Percentiles rank a stretch among this genome's conserved stretches.
Conservation (phyloP, 495 filamentous ascomycete species). For the Jackrogersella minutella region DNA sequence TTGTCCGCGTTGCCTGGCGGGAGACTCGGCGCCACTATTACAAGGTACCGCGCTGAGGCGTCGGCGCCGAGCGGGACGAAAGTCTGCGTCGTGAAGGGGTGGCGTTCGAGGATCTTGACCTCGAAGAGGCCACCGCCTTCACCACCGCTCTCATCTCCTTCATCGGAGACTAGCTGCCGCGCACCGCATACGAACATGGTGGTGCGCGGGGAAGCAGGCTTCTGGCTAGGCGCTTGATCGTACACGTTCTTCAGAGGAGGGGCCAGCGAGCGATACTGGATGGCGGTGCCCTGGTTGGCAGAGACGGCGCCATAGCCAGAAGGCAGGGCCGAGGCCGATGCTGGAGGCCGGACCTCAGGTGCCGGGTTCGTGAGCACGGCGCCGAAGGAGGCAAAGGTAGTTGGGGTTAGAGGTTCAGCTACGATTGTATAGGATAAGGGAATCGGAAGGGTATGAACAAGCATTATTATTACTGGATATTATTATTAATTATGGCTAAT, state of each 20-base stretch:
- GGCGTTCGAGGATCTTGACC: constrained; percentile 83
- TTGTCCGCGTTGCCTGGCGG: constrained; percentile 48
- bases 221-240: constrained; percentile 67
- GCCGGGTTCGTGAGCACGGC: constrained; percentile 78
- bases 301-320: constrained; percentile 49
- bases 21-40: constrained; percentile 85
- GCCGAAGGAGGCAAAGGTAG: constrained; percentile 81
- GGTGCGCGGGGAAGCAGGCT: constrained; percentile 68
- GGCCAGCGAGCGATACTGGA: constrained; percentile 84
- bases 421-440: constrained; percentile 46
- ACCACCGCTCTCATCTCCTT: not conserved
- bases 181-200: constrained; percentile 92
- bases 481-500: constrained; percentile 8
- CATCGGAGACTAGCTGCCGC: constrained; percentile 49
- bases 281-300: constrained; percentile 86
- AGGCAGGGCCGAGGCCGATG: constrained; percentile 33
- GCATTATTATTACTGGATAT: constrained; percentile 35
- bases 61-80: constrained; percentile 80
- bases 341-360: constrained; percentile 56
- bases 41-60: constrained; percentile 68
- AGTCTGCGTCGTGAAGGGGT: constrained; percentile 92
- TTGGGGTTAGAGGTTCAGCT: constrained; percentile 67
- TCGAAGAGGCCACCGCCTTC: constrained; percentile 59
- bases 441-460: constrained; percentile 33
- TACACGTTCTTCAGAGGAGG: constrained; percentile 71